Evolutionary conservation across 495 filamentous ascomycete species (phyloP), one percentile per base, ranked within the genome.

Genomic region (Aspergillus olivimuriae): DNA sequence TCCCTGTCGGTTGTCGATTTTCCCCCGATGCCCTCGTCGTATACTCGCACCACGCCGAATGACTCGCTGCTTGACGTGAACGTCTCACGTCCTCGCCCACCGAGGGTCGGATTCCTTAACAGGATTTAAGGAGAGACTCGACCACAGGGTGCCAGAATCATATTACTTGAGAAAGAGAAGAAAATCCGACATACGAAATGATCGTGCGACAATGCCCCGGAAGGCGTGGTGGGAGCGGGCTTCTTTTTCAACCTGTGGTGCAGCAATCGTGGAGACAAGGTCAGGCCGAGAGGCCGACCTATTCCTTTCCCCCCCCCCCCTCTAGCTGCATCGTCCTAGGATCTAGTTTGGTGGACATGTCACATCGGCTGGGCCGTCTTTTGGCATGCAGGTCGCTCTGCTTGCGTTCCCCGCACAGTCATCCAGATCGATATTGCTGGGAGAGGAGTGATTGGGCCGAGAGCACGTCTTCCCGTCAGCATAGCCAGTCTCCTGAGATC

Each of bases 241-340:
- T 44, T 50, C 53, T 52, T 51, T 42, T 56, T 52, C 49, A 56
- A 49, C 41, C 46, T 56, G 53, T n/a, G n/a, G n/a, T n/a, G n/a
- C n/a, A n/a, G n/a, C 48, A 39, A 49, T 34, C 40, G 49, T 50
- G 46, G 46, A 44, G 41, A 42, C 50, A 34, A 45, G 43, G 23
- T 34, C 45, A 28, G 40, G 40, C 42, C 44, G 30, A 35, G 43
- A 39, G 32, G 36, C 45, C 39, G 46, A 39, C 44, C 26, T 33
- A 46, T 28, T 28, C 11, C 11, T 28, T 28, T 28, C 11, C 5
- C 11, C 24, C 11, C 24, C 11, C 24, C 11, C 24, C 11, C 24
- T 28, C 24, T 28, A 11, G 5, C 11, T 28, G 6, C 11, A 5
- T 28, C 24, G 5, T 28, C 24, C 11, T 28, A 53, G 44, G 34